Conservation (phyloP, 2,329 filamentous ascomycete species). For the Raffaelea deltoideospora region DNA sequence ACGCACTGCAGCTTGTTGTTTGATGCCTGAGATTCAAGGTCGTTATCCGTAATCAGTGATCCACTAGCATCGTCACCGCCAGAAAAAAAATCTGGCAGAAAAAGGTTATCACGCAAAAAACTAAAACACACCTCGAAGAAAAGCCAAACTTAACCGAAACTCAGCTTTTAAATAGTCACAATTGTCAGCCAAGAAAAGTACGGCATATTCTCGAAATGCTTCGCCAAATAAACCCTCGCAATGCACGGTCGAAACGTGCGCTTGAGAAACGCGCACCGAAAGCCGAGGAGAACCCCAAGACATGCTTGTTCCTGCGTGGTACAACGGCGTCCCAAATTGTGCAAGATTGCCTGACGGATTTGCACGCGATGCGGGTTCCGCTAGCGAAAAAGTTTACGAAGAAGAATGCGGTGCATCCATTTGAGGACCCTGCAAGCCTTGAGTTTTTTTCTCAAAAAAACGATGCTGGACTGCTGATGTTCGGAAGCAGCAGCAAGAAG, state of each 20-base stretch:
- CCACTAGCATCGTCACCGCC: too few species aligned
- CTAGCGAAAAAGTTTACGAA: constrained; percentile 85
- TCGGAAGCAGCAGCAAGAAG: constrained; percentile 82
- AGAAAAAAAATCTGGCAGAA: too few species aligned
- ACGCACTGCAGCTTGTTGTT: too few species aligned
- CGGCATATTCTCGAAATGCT: too few species aligned
- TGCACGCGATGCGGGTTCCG: constrained; percentile 72
- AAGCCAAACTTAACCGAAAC: too few species aligned
- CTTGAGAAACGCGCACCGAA: constrained; percentile 90
- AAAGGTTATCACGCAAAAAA: too few species aligned
- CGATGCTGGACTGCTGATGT: constrained; percentile 59
- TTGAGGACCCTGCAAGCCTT: constrained; percentile 48
- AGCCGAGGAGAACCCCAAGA: constrained; percentile 77
- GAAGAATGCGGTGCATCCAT: constrained; percentile 81
- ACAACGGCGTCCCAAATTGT: constrained; percentile 70
- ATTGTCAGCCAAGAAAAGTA: too few species aligned
- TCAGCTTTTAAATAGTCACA: too few species aligned
- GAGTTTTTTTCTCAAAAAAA: constrained; percentile 95
- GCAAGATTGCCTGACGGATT: constrained; percentile 70
- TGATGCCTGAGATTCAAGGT: too few species aligned
- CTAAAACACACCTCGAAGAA: too few species aligned
- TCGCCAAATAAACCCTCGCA: constrained; percentile 34
- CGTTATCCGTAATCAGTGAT: too few species aligned
- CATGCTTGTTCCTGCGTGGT: constrained; percentile 76
- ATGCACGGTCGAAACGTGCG: constrained; percentile 84